A percentile compares a stretch with the other conserved stretches of the same genome.
These are phyloP conservation scores for Schwanniomyces pseudopolymorphus DNA, from an alignment of 805 yeast species.

Conservation along the genomic window DNA sequence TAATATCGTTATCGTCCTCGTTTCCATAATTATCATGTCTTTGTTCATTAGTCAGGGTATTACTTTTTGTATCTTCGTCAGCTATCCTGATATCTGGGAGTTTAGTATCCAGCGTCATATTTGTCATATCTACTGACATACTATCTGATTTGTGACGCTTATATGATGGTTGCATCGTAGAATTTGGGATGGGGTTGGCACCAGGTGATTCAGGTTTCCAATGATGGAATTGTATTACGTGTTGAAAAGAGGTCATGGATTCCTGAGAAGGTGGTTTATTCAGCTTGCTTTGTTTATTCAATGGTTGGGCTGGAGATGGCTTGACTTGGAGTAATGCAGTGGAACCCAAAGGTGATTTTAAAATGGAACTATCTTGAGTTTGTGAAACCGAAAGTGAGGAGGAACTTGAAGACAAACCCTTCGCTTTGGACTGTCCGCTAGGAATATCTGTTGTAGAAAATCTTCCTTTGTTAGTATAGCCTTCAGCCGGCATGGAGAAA, in stretches of 20 bases:
- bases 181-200: not conserved
- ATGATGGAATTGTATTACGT: conserved; percentile 55
- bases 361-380: not conserved
- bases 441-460: not conserved
- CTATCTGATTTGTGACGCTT: conserved; percentile 39
- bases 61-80: not conserved
- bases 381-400: conserved; percentile 1
- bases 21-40: conserved; percentile 1
- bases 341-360: conserved; percentile 23
- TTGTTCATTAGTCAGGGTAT: conserved; percentile 2
- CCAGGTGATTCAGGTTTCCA: conserved; percentile 45
- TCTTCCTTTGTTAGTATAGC: conserved; percentile 2
- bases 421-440: not conserved
- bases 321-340: conserved; percentile 41
- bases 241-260: conserved; percentile 48
- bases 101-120: conserved; percentile 2
- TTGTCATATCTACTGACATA: conserved; percentile 27
- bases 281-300: conserved; percentile 30
- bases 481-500: conserved; percentile 41
- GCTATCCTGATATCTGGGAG: not conserved
- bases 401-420: not conserved
- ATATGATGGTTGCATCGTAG: conserved; percentile 15
- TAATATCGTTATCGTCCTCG: conserved; percentile 10
- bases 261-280: conserved; percentile 38
- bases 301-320: conserved; percentile 42